A percentile compares a stretch with the other conserved stretches of the same genome.
Conservation (phyloP, 2,329 filamentous ascomycete genomes). For the Phaeophleospora eucalypticola region DNA sequence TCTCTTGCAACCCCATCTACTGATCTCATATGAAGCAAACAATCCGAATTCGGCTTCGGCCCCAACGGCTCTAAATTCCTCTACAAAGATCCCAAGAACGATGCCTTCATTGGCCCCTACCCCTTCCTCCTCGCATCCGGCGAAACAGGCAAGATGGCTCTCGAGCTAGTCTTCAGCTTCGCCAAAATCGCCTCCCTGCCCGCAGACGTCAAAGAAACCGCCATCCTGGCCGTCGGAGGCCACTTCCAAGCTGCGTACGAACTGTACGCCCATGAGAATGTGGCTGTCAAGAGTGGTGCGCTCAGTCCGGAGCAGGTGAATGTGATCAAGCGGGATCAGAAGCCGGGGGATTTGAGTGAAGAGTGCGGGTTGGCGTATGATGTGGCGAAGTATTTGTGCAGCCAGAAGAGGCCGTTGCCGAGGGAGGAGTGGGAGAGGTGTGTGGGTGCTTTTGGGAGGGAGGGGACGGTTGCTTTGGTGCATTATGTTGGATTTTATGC, state of each 20-base stretch:
- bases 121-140: conserved; percentile 8
- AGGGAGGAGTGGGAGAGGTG: conserved; percentile 17
- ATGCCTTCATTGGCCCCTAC: conserved; percentile 11
- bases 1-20: not conserved
- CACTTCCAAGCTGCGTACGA: conserved; percentile 23
- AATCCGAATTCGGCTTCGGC: conserved; percentile 11
- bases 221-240: conserved; percentile 22
- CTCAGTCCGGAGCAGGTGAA: conserved; percentile 15
- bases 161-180: conserved; percentile 15
- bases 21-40: conserved; percentile 2
- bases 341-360: conserved; percentile 20
- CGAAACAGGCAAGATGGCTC: conserved; percentile 12
- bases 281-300: conserved; percentile 15
- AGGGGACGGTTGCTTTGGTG: conserved; percentile 23
- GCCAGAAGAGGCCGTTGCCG: conserved; percentile 18
- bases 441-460: conserved; percentile 20
- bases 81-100: conserved; percentile 10
- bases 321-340: conserved; percentile 15
- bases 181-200: conserved; percentile 16
- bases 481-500: conserved; percentile 25
- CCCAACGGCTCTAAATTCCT: conserved; percentile 10
- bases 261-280: conserved; percentile 22
- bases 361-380: conserved; percentile 21
- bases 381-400: conserved; percentile 18
- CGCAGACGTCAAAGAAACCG: conserved; percentile 20